Percentiles rank a stretch among this genome's conserved stretches.
These are phyloP conservation scores for Paramyrothecium sp. DNA, from an alignment of 2,329 filamentous ascomycete genomes.

Conservation along the genomic window DNA sequence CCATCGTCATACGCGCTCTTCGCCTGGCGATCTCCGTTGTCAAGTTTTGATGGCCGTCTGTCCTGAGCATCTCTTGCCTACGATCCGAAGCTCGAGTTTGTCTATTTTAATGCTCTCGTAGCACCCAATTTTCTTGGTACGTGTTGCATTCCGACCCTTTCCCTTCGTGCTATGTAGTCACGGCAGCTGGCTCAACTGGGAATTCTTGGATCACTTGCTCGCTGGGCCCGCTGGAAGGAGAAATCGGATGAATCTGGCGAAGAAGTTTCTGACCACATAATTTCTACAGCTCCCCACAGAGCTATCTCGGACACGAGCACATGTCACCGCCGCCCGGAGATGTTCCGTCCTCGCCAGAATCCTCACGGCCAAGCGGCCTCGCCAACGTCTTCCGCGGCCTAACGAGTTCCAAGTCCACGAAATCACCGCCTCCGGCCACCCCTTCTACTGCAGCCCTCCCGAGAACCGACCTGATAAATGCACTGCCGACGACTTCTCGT, in stretches of 20 bases:
- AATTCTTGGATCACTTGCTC: no score
- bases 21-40: neutral
- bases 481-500: constrained; percentile 33
- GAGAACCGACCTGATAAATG: constrained; percentile 44
- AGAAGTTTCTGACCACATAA: constrained; percentile 12
- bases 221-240: no score
- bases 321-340: constrained; percentile 63
- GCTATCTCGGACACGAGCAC: constrained; percentile 33
- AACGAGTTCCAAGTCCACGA: constrained; percentile 53
- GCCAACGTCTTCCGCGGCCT: constrained; percentile 64
- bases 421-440: constrained; percentile 44
- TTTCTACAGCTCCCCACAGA: neutral
- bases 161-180: no score
- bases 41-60: neutral
- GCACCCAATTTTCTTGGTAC: neutral
- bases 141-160: neutral
- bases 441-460: constrained; percentile 37
- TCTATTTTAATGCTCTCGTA: neutral
- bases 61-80: neutral
- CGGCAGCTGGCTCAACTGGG: no score
- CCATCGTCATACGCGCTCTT: neutral
- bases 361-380: constrained; percentile 54
- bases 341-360: constrained; percentile 53
- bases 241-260: constrained; percentile 6
- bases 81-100: neutral